Evolutionary conservation across 1,284 basidiomycete genomes (phyloP).

Genomic region (Xerocomus tenax): DNA sequence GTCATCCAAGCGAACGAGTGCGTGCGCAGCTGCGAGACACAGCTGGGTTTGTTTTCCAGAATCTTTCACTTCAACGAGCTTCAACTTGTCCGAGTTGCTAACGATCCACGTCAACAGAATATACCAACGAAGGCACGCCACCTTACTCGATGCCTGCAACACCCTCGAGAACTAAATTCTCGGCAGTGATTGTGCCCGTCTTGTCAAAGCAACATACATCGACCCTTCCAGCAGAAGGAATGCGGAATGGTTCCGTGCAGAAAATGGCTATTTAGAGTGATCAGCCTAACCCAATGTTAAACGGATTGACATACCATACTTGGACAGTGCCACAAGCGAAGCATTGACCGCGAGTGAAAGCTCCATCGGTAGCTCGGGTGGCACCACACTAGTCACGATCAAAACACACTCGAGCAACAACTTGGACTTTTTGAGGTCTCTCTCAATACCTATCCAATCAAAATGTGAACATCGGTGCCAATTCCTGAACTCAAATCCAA

Average conservation of each 20-base stretch:
- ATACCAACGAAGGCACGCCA: background rate
- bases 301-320: conserved; percentile 56
- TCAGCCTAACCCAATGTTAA: background rate
- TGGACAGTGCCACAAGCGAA: conserved; percentile 85
- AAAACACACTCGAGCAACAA: conserved; percentile 86
- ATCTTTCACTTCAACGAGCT: conserved; percentile 73
- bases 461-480: conserved; percentile 5
- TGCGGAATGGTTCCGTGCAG: conserved; percentile 95
- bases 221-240: conserved; percentile 86
- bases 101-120: conserved; percentile 7
- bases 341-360: conserved; percentile 90
- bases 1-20: conserved; percentile 87
- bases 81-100: conserved; percentile 52
- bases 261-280: conserved; percentile 65
- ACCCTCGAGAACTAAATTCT: conserved; percentile 90
- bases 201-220: conserved; percentile 98
- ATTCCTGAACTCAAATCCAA: background rate
- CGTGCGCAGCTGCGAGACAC: conserved; percentile 90
- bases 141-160: conserved; percentile 79
- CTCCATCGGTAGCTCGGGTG: conserved; percentile 94
- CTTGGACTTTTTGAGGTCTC: conserved; percentile 87
- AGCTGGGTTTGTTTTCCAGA: conserved; percentile 73
- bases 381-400: conserved; percentile 92
- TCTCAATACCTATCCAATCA: conserved; percentile 56
- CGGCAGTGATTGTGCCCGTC: conserved; percentile 93